Evolutionary conservation across 2,329 filamentous ascomycete species (phyloP).

Genomic region (Apiospora malaysiana): DNA sequence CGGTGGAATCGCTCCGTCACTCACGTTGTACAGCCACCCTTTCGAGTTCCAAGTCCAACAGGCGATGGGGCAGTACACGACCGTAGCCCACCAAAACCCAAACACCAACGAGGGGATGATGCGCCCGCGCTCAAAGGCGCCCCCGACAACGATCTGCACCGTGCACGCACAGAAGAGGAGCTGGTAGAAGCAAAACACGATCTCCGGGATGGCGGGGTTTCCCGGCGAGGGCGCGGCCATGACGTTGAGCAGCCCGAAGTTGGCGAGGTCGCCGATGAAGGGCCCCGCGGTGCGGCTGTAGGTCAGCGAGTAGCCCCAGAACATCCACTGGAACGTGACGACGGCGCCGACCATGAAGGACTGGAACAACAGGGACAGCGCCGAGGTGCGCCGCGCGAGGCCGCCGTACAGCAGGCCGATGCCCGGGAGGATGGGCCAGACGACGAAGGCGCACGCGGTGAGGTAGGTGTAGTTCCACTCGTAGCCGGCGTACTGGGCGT

Average conservation of each 20-base stretch:
- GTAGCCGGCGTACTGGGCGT: constrained; percentile 61
- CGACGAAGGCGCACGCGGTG: constrained; percentile 63
- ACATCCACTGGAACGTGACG: constrained; percentile 53
- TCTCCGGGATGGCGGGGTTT: constrained; percentile 44
- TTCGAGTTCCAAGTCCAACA: constrained; percentile 60
- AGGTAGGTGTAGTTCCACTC: constrained; percentile 69
- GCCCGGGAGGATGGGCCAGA: constrained; percentile 63
- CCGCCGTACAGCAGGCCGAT: constrained; percentile 48
- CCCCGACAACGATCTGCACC: constrained; percentile 47
- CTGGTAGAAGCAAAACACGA: constrained; percentile 45
- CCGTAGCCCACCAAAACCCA: constrained; percentile 66
- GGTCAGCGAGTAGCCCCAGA: constrained; percentile 53
- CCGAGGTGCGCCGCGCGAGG: constrained; percentile 45
- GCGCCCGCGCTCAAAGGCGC: constrained; percentile 45
- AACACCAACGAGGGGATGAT: constrained; percentile 63
- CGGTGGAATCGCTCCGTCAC: constrained; percentile 33
- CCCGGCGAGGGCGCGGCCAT: constrained; percentile 45
- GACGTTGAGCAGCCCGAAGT: constrained; percentile 43
- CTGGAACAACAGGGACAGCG: constrained; percentile 53
- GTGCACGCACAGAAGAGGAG: constrained; percentile 46
- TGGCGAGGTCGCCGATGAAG: constrained; percentile 43
- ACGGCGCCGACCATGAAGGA: constrained; percentile 53
- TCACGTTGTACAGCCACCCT: constrained; percentile 68
- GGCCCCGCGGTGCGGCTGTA: constrained; percentile 43
- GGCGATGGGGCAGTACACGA: constrained; percentile 55